Percentiles rank a stretch among this genome's conserved stretches.
phyloP scores from a whole-genome alignment of 1,284 basidiomycete genomes.

The Rhodotorula sp. region DNA sequence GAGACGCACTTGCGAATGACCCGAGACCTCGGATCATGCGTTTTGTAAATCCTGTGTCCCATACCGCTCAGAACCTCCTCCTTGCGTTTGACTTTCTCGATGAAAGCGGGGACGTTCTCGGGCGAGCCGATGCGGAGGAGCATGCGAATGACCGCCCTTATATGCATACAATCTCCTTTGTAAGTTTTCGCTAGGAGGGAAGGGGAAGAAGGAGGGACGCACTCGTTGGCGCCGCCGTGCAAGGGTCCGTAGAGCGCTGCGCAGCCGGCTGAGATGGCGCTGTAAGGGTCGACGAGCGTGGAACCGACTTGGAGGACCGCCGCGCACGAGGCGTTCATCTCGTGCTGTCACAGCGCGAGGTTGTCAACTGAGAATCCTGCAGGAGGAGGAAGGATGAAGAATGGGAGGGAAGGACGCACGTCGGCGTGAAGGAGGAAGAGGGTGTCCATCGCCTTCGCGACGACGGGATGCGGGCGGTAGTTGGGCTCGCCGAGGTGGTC shows the following conservation, averaged over 20 bases:
- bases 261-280: slow-evolving; percentile 76
- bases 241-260: slow-evolving; percentile 66
- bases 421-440: slow-evolving; percentile 84
- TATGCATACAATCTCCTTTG: neutral
- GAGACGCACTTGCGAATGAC: slow-evolving; percentile 79
- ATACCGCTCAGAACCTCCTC: slow-evolving; percentile 70
- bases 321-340: slow-evolving; percentile 77
- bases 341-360: slow-evolving; percentile 55
- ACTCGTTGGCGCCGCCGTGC: slow-evolving; percentile 57
- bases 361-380: neutral
- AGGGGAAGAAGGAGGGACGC: too few species aligned
- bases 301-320: slow-evolving; percentile 81
- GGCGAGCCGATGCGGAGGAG: slow-evolving; percentile 73
- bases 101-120: slow-evolving; percentile 72
- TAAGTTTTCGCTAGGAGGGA: too few species aligned
- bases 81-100: slow-evolving; percentile 77
- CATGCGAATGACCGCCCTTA: slow-evolving; percentile 74
- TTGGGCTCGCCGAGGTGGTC: slow-evolving; percentile 44
- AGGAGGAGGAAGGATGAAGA: neutral
- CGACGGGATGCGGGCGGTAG: slow-evolving; percentile 73
- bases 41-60: slow-evolving; percentile 40
- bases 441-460: slow-evolving; percentile 78
- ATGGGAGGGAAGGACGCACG: neutral
- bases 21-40: slow-evolving; percentile 74
- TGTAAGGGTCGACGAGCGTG: slow-evolving; percentile 71